Base-by-base conservation (phyloP, 495 filamentous ascomycete genomes). In the Paragyromitra xinjiangensis region DNA sequence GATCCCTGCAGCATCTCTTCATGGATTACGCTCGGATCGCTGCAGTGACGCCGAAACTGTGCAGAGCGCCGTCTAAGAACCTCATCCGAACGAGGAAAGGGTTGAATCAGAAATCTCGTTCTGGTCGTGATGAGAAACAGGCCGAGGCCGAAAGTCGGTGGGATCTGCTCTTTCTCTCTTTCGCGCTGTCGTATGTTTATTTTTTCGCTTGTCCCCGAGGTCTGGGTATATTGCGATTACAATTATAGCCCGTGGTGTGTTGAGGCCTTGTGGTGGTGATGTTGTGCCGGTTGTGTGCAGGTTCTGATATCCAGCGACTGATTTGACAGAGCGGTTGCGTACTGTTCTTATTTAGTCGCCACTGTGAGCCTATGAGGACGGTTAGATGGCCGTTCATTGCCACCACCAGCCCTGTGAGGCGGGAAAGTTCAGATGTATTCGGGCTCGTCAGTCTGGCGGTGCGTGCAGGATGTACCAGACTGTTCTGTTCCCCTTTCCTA, bases 401-500 rank as follows among this genome's bases (percentile, higher is more conserved):
- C 67, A 64, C 73, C 22, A 70, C 29, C 29, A 22, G 19, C 63
- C 64, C 55, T 44, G 26, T 11, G 12, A 44, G 34, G 50, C 42
- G 58, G 29, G 16, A 40, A 37, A 22, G 6, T 24, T 42, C 37
- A 40, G 37, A 63, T 63, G 37, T 24, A n/a, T 22, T 45, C 68
- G 40, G 44, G 69, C 56, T 42, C 48, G 24, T 62, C 40, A 12
- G 67, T 44, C 40, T 39, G 9, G 39, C 42, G 42, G 55, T 16
- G 55, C 58, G 26, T 68, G 53, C 34, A 19, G 29, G 48, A 42
- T 58, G 67, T 75, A 56, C 65, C 34, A 75, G 65, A 56, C 73
- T 62, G 62, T 69, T 62, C 34, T 39, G 22, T 48, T 71, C 73
- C 72, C 74, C 74, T 77, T 77, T 73, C 73, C 45, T 55, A 34